Evolutionary conservation across 176 grass and related monocot species (phyloP).

Genomic region (Lolium rigidum): DNA sequence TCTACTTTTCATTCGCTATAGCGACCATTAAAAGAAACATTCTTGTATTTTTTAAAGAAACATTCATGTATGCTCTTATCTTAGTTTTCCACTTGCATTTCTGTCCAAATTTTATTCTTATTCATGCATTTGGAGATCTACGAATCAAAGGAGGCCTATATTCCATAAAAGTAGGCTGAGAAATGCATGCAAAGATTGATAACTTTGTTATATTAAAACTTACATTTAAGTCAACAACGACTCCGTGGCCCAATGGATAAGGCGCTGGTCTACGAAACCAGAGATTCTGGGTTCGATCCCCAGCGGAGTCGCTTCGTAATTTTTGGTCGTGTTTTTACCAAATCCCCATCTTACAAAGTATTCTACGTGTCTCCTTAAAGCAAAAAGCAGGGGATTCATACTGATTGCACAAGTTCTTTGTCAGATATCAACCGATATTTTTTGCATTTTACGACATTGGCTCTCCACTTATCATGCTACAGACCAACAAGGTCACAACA

Average conservation of each 20-base stretch:
- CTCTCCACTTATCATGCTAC: not conserved
- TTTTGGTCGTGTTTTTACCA: no score
- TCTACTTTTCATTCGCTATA: no score
- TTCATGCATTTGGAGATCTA: no score
- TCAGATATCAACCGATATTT: not conserved
- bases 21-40: no score
- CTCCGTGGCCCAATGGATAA: slow-evolving; percentile 71
- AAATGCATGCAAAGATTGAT: not conserved
- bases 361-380: not conserved
- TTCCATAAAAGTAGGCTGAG: not conserved
- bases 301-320: slow-evolving; percentile 57
- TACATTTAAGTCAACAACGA: not conserved
- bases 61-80: no score
- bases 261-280: slow-evolving; percentile 99
- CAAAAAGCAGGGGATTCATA: not conserved
- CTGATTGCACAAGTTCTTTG: not conserved
- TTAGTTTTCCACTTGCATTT: no score
- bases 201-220: no score
- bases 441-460: no score
- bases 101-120: no score
- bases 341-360: no score
- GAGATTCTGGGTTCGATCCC: slow-evolving; percentile 99
- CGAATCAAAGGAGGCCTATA: not conserved
- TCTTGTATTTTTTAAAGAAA: no score
- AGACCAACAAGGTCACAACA: not conserved